Evolutionary conservation across 2,329 filamentous ascomycete genomes (phyloP), one percentile per base, ranked within the genome.

Genomic region (Aspergillus caelatus): DNA sequence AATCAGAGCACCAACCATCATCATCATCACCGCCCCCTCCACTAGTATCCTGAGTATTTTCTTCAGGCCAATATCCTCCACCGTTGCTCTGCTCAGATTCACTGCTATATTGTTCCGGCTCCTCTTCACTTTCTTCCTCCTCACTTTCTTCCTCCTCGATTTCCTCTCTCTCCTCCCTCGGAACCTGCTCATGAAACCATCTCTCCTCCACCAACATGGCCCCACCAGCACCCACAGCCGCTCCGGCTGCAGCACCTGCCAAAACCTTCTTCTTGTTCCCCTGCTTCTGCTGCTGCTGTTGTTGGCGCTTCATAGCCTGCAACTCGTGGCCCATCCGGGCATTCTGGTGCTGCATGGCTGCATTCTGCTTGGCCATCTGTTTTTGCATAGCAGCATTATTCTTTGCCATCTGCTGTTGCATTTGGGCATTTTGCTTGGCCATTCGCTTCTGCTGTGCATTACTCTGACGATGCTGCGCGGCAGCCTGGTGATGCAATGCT

Each of bases 311-410:
- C 30, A 58, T 23, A 26, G 21, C n/a, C 43, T 58, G 57, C 28
- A 58, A 19, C 21, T 58, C 57, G 11, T 58, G 57, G n/a, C 30
- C 30, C 26, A 58, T n/a, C 14, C 32, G 45, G 9, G 11, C 30
- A 19, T 48, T 34, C 28, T 58, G 45, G 1, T 48, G 41, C 41
- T 58, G 43, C 43, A 58, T 58, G 4, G 57, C 57, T 3, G 32
- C 57, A 36, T 26, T 36, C 26, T 58, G 57, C 57, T 50, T 43
- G 8, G 56, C 26, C 39, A 58, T 30, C 12, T 58, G 56, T 26
- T 58, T 39, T 9, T 43, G 41, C n/a, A 32, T 21, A 6, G 43
- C 56, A 1, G 39, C 28, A 28, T 46, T 58, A 5, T 34, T 41
- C 12, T 57, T 41, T 1, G 56, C 56, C 12, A 45, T 45, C 5